phyloP scores from a whole-genome alignment of 441 rosid species.

The Hypseocharis bilobata region DNA sequence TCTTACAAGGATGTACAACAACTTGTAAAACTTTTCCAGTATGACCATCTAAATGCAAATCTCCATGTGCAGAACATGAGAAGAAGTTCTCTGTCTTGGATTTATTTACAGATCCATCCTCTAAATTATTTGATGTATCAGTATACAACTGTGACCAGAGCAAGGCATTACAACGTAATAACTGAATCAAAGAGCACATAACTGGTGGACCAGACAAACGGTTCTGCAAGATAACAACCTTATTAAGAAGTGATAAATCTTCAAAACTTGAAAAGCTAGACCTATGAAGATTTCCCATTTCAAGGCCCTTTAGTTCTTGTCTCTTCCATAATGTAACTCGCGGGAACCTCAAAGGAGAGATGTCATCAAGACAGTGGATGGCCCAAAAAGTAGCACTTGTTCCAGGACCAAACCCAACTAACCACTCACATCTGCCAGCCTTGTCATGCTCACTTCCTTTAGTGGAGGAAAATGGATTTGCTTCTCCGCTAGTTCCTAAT shows the following conservation, averaged over 20 bases:
- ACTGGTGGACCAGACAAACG: slow-evolving; percentile 49
- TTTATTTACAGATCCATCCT: slow-evolving; percentile 31
- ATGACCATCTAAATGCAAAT: slow-evolving; percentile 56
- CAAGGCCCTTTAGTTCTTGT: slow-evolving; percentile 40
- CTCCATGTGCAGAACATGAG: slow-evolving; percentile 29
- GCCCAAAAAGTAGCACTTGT: slow-evolving; percentile 64
- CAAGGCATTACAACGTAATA: slow-evolving; percentile 43
- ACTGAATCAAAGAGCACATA: slow-evolving; percentile 52
- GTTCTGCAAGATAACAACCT: slow-evolving; percentile 50
- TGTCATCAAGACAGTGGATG: slow-evolving; percentile 80
- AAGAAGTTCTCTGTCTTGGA: slow-evolving; percentile 26
- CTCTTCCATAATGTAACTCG: slow-evolving; percentile 65
- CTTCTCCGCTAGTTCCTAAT: slow-evolving; percentile 37
- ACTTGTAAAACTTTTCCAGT: slow-evolving; percentile 55
- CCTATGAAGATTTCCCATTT: slow-evolving; percentile 26
- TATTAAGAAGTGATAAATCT: slow-evolving; percentile 38
- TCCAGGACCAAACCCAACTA: slow-evolving; percentile 83
- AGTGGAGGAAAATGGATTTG: slow-evolving; percentile 29
- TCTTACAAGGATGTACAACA: slow-evolving; percentile 49
- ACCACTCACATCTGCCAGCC: slow-evolving; percentile 72
- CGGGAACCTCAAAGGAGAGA: slow-evolving; percentile 71
- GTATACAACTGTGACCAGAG: slow-evolving; percentile 47
- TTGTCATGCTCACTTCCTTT: slow-evolving; percentile 34
- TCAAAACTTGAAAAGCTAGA: slow-evolving; percentile 29
- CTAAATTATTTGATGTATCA: slow-evolving; percentile 27